phyloP scores from a whole-genome alignment of 441 rosid genomes.

The Arabidopsis hybrid region DNA sequence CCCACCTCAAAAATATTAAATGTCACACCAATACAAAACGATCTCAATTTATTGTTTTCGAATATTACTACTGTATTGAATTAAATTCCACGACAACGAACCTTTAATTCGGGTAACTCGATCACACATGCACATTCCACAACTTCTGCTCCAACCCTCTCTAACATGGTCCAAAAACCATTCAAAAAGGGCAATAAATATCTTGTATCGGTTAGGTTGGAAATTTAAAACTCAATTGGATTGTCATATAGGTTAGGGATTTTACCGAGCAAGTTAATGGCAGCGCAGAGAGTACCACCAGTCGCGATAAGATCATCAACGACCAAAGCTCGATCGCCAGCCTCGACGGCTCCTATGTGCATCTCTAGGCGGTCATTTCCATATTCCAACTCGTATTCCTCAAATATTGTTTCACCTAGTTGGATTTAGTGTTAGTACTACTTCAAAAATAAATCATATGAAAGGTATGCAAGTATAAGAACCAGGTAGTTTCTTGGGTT shows the following conservation, averaged over 20 bases:
- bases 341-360: constrained; percentile 91
- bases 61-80: constrained; percentile 1
- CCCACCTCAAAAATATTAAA: constrained; percentile 30
- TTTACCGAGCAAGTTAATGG: constrained; percentile 88
- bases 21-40: constrained; percentile 38
- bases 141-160: constrained; percentile 87
- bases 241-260: background rate
- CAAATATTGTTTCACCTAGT: constrained; percentile 85
- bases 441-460: background rate
- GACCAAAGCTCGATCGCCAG: constrained; percentile 81
- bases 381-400: constrained; percentile 84
- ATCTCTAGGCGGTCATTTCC: constrained; percentile 93
- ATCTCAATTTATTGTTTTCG: constrained; percentile 34
- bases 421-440: background rate
- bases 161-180: constrained; percentile 47
- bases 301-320: constrained; percentile 96
- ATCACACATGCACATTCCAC: constrained; percentile 94
- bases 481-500: constrained; percentile 96
- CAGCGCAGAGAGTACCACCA: constrained; percentile 95
- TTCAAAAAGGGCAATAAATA: constrained; percentile 11
- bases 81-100: constrained; percentile 36
- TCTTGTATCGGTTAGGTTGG: constrained; percentile 18
- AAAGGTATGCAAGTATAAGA: constrained; percentile 20
- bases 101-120: constrained; percentile 91
- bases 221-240: background rate